Evolutionary conservation across 352 stramenopile species (phyloP).

Genomic region (Aphanomyces invadans): DNA sequence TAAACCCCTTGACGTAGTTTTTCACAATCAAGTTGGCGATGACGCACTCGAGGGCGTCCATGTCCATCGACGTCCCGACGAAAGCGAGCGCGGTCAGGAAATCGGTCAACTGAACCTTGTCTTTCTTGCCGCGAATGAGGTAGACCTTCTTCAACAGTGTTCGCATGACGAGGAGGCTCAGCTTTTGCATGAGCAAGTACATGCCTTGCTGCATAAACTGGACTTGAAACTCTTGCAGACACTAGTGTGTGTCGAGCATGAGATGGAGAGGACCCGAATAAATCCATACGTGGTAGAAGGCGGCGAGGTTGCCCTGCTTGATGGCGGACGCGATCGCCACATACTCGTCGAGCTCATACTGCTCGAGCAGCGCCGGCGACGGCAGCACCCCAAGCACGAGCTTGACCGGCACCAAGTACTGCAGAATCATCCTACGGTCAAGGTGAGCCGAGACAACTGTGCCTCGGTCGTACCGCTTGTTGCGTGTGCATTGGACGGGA

Average conservation of each 20-base stretch:
- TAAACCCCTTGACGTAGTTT: slow-evolving; percentile 93
- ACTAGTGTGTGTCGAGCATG: slow-evolving; percentile 29
- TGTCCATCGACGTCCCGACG: slow-evolving; percentile 84
- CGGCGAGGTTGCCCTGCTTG: slow-evolving; percentile 83
- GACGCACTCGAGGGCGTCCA: slow-evolving; percentile 96
- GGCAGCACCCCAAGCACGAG: slow-evolving; percentile 89
- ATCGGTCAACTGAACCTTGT: slow-evolving; percentile 86
- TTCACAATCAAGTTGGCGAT: slow-evolving; percentile 96
- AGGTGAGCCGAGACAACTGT: not conserved
- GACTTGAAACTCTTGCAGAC: slow-evolving; percentile 84
- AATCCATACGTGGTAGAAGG: slow-evolving; percentile 79
- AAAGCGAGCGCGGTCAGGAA: slow-evolving; percentile 82
- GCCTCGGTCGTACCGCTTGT: slow-evolving; percentile 59
- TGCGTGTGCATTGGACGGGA: slow-evolving; percentile 66
- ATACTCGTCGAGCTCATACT: slow-evolving; percentile 85
- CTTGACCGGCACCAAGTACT: slow-evolving; percentile 93
- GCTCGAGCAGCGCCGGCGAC: slow-evolving; percentile 81
- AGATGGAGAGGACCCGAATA: too few relatives aligned
- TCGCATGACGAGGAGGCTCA: slow-evolving; percentile 90
- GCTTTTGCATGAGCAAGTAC: slow-evolving; percentile 95
- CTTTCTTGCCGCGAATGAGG: slow-evolving; percentile 44
- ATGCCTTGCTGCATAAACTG: slow-evolving; percentile 89
- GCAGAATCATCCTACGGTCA: slow-evolving; percentile 79
- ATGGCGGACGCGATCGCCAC: slow-evolving; percentile 86
- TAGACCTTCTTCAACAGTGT: slow-evolving; percentile 96